Percentiles rank a stretch among this genome's conserved stretches.
These are phyloP conservation scores for Kwoniella shivajii DNA, from an alignment of 1,284 basidiomycete genomes.

Conservation along the genomic window DNA sequence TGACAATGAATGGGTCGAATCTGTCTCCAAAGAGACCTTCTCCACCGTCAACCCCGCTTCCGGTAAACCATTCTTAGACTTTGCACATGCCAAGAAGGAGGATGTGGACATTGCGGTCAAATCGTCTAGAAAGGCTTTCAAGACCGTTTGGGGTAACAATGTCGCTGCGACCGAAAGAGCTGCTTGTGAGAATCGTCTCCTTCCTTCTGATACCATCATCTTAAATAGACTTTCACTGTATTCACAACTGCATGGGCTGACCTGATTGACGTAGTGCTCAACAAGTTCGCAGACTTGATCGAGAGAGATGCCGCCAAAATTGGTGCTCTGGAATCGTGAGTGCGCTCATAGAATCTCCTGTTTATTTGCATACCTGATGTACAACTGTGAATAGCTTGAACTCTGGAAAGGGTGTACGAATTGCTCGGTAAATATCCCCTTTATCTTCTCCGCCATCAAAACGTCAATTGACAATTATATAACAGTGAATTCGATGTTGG, in stretches of 20 bases:
- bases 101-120: slow-evolving; percentile 82
- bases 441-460: too few species aligned
- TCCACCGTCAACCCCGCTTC: slow-evolving; percentile 59
- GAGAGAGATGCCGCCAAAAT: slow-evolving; percentile 74
- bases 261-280: slow-evolving; percentile 58
- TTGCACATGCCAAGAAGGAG: slow-evolving; percentile 48
- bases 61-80: slow-evolving; percentile 53
- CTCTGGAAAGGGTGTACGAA: slow-evolving; percentile 79
- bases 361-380: neutral
- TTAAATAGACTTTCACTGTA: neutral
- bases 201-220: neutral
- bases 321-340: slow-evolving; percentile 66
- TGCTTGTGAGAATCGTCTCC: slow-evolving; percentile 40
- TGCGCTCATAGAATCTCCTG: neutral
- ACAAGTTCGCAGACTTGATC: slow-evolving; percentile 88
- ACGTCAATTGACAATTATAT: too few species aligned
- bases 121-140: slow-evolving; percentile 78
- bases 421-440: slow-evolving; percentile 62
- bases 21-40: slow-evolving; percentile 34
- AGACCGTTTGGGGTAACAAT: slow-evolving; percentile 87
- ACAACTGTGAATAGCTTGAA: slow-evolving; percentile 58
- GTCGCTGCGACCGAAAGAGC: slow-evolving; percentile 79
- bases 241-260: neutral
- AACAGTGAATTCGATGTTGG: slow-evolving; percentile 78
- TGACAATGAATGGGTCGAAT: slow-evolving; percentile 42